phyloP scores from a whole-genome alignment of 2,329 filamentous ascomycete species.

The Aspergillus versicolor region DNA sequence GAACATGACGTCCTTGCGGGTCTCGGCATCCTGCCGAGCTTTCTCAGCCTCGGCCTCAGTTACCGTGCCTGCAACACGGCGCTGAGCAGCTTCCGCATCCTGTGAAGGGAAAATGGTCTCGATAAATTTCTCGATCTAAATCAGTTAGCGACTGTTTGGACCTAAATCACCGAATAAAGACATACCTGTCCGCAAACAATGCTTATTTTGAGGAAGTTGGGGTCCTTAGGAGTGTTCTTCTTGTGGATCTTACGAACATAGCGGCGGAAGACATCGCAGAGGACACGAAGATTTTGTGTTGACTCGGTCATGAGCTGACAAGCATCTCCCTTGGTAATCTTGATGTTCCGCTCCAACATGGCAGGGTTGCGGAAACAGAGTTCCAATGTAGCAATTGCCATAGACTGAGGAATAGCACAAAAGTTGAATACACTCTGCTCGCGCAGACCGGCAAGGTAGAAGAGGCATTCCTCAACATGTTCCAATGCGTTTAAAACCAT shows the following conservation, averaged over 20 bases:
- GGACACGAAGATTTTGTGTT: conserved; percentile 79
- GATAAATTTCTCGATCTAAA: conserved; percentile 89
- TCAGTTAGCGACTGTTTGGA: conserved; percentile 8
- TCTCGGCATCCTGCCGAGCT: conserved; percentile 48
- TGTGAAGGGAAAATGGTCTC: conserved; percentile 88
- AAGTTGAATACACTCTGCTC: conserved; percentile 99
- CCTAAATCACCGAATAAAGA: not conserved
- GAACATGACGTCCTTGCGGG: conserved; percentile 57
- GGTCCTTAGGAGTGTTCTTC: conserved; percentile 92
- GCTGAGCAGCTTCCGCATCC: conserved; percentile 59
- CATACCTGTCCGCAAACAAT: conserved; percentile 80
- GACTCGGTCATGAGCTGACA: conserved; percentile 90
- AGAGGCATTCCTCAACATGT: conserved; percentile 90
- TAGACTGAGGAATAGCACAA: conserved; percentile 90
- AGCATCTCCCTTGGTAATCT: conserved; percentile 93
- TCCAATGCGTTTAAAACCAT: conserved; percentile 90
- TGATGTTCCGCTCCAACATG: conserved; percentile 84
- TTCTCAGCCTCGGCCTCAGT: conserved; percentile 59
- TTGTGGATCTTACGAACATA: conserved; percentile 81
- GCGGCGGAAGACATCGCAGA: conserved; percentile 77
- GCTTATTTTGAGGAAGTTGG: conserved; percentile 89
- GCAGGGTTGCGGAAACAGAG: conserved; percentile 86
- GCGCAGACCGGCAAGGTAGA: conserved; percentile 90
- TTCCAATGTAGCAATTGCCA: conserved; percentile 95
- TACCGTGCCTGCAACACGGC: conserved; percentile 50